Percentiles rank a stretch among this genome's conserved stretches.
Evolutionary conservation across 768 basidiomycete genomes (phyloP).

Genomic region (Sutorius australiensis): DNA sequence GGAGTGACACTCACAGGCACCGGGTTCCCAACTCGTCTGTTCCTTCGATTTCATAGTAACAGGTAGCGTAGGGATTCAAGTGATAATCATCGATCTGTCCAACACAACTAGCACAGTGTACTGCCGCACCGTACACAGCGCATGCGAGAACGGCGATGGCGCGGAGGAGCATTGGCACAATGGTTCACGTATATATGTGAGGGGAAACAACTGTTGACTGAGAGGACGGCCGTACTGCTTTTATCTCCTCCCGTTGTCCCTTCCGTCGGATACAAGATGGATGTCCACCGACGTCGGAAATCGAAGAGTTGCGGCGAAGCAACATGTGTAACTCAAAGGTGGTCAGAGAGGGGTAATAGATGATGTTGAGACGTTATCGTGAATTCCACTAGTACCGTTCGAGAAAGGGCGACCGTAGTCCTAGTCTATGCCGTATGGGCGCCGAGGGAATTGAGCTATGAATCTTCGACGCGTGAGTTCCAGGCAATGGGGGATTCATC

Average conservation of each 20-base stretch:
- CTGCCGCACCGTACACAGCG: neutral
- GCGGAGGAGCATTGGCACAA: neutral
- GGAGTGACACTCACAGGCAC: constrained; percentile 1
- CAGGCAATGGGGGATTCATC: too few species aligned
- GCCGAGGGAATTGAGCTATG: too few species aligned
- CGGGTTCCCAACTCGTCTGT: neutral
- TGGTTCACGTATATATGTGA: neutral
- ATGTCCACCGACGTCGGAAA: neutral
- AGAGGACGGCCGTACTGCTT: neutral
- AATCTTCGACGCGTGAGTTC: too few species aligned
- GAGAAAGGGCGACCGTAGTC: neutral
- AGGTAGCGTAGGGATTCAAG: neutral
- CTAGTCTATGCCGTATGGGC: neutral
- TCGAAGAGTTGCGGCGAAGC: neutral
- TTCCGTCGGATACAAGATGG: neutral
- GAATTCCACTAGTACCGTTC: neutral
- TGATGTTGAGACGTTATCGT: neutral
- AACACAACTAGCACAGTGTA: neutral
- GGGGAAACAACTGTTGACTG: neutral
- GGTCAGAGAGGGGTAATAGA: neutral
- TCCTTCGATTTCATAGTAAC: neutral
- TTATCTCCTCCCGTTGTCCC: neutral
- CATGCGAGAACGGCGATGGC: neutral
- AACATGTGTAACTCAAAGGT: neutral
- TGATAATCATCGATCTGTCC: neutral